Percentiles rank a stretch among this genome's conserved stretches.
These are phyloP conservation scores for Aspergillus pseudonomiae DNA, from an alignment of 2,329 filamentous ascomycete genomes.

Conservation along the genomic window DNA sequence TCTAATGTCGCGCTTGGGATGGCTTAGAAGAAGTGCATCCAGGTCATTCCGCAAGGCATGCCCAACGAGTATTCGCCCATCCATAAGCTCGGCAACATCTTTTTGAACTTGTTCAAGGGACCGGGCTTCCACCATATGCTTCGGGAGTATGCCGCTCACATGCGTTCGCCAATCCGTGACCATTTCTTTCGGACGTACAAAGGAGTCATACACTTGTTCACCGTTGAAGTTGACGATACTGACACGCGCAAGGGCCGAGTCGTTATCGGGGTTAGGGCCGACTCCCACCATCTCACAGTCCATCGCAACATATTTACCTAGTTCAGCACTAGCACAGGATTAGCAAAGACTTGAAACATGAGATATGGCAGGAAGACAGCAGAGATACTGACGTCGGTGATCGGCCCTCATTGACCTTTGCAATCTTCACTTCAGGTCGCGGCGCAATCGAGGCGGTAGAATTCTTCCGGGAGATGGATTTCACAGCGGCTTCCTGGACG, in stretches of 20 bases:
- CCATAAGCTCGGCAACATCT: slow-evolving; percentile 69
- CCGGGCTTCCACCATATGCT: slow-evolving; percentile 70
- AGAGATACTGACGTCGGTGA: slow-evolving; percentile 44
- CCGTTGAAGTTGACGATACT: slow-evolving; percentile 94
- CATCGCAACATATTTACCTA: slow-evolving; percentile 88
- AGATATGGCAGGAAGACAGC: slow-evolving; percentile 16
- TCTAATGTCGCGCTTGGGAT: slow-evolving; percentile 75
- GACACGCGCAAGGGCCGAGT: slow-evolving; percentile 80
- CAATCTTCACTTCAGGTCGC: slow-evolving; percentile 45
- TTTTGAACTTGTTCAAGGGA: slow-evolving; percentile 76
- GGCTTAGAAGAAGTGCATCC: slow-evolving; percentile 72
- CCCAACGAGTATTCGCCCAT: slow-evolving; percentile 74
- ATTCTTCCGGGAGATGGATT: slow-evolving; percentile 64
- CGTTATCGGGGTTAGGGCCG: slow-evolving; percentile 61
- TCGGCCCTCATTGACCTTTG: slow-evolving; percentile 66
- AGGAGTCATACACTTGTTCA: slow-evolving; percentile 90
- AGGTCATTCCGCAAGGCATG: slow-evolving; percentile 82
- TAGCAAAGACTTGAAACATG: slow-evolving; percentile 13
- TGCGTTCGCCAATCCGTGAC: slow-evolving; percentile 90
- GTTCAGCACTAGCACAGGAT: slow-evolving; percentile 57
- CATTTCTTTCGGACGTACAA: slow-evolving; percentile 73
- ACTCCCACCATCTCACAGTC: slow-evolving; percentile 99
- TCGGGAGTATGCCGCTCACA: slow-evolving; percentile 78
- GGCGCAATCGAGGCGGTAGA: slow-evolving; percentile 55
- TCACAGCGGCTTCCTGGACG: slow-evolving; percentile 65